These are phyloP conservation scores for Aureobasidium sp. DNA, from an alignment of 2,329 filamentous ascomycete species.

Conservation along the genomic window DNA sequence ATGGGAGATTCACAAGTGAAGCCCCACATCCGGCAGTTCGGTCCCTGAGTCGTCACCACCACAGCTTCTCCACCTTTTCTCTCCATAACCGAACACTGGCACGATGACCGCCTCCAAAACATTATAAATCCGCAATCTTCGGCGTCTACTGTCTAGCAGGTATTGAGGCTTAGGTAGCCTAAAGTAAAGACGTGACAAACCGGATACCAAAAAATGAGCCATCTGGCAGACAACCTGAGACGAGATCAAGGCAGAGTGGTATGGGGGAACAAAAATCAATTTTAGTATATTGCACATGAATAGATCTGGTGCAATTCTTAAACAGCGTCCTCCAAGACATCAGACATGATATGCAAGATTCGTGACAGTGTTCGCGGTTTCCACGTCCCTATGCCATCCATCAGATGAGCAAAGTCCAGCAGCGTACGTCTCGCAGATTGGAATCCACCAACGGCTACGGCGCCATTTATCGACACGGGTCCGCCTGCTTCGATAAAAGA, in stretches of 20 bases:
- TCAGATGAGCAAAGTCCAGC: slow-evolving; percentile 45
- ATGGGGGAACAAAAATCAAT: slow-evolving; percentile 21
- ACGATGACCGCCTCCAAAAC: too few species aligned
- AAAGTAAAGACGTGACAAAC: slow-evolving; percentile 26
- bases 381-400: slow-evolving; percentile 49
- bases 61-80: slow-evolving; percentile 5
- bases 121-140: neutral
- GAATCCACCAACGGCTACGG: slow-evolving; percentile 44
- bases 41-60: slow-evolving; percentile 2
- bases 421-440: slow-evolving; percentile 46
- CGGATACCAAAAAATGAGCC: slow-evolving; percentile 22
- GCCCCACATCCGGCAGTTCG: slow-evolving; percentile 14
- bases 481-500: slow-evolving; percentile 46
- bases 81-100: neutral
- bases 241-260: slow-evolving; percentile 29
- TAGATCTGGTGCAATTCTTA: neutral
- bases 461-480: slow-evolving; percentile 41
- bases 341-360: slow-evolving; percentile 50
- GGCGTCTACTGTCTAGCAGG: too few species aligned
- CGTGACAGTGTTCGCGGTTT: slow-evolving; percentile 45
- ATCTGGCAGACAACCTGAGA: slow-evolving; percentile 25
- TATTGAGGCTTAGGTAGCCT: slow-evolving; percentile 27
- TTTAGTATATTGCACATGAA: too few species aligned
- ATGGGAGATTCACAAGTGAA: too few species aligned
- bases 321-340: slow-evolving; percentile 36